phyloP scores from a whole-genome alignment of 2,329 filamentous ascomycete species.

The Hymenoscyphus fraxineus region DNA sequence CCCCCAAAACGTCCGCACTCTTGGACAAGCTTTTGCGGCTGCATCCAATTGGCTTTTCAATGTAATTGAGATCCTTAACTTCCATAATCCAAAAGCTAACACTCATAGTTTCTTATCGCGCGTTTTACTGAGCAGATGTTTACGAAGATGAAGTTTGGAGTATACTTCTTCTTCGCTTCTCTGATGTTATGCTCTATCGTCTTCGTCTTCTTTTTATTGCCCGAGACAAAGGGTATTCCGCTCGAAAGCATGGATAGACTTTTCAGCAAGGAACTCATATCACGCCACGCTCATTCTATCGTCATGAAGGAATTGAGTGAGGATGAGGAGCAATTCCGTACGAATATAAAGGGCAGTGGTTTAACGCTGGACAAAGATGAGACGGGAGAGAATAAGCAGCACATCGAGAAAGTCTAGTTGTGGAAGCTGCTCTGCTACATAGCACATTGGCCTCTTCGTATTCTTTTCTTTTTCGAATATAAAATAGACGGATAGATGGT shows the following conservation, averaged over 20 bases:
- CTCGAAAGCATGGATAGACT: slow-evolving; percentile 52
- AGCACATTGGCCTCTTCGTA: background rate
- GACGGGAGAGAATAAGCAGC: slow-evolving; percentile 18
- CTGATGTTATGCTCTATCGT: slow-evolving; percentile 19
- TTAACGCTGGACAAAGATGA: slow-evolving; percentile 25
- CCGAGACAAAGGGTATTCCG: slow-evolving; percentile 66
- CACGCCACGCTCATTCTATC: slow-evolving; percentile 24
- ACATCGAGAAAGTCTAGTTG: slow-evolving; percentile 25
- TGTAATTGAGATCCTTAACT: background rate
- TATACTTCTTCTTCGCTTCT: slow-evolving; percentile 26
- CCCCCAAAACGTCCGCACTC: slow-evolving; percentile 47
- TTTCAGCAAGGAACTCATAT: slow-evolving; percentile 36
- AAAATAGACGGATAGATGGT: background rate
- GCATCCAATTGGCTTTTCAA: slow-evolving; percentile 66
- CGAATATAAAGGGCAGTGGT: slow-evolving; percentile 25
- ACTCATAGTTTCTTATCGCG: slow-evolving; percentile 70
- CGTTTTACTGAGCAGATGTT: slow-evolving; percentile 29
- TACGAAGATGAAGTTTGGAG: slow-evolving; percentile 25
- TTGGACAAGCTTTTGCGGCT: slow-evolving; percentile 55
- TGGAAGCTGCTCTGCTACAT: background rate
- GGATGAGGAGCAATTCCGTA: slow-evolving; percentile 27
- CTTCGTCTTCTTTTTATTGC: slow-evolving; percentile 51
- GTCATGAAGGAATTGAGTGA: slow-evolving; percentile 26
- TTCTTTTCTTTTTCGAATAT: background rate
- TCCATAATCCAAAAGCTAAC: slow-evolving; percentile 55